Evolutionary conservation across 352 stramenopile species (phyloP).

Genomic region (Phytophthora macrochlamydospora): DNA sequence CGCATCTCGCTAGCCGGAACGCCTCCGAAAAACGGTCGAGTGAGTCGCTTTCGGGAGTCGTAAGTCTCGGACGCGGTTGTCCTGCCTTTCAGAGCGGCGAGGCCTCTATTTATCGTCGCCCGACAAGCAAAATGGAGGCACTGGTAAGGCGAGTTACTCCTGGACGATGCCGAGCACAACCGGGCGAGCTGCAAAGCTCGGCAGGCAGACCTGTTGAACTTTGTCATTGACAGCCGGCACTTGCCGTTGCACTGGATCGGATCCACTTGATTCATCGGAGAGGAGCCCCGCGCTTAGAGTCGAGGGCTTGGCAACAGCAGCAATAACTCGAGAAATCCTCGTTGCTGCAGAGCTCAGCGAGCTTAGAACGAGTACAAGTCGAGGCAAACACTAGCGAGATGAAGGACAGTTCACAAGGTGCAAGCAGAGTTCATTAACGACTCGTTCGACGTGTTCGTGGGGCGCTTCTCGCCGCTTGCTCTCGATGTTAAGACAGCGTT

Average conservation of each 20-base stretch:
- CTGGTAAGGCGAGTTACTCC: background rate
- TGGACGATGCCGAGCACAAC: background rate
- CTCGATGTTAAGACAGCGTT: too few species aligned
- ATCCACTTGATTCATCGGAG: constrained; percentile 4
- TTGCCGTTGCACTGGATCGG: constrained; percentile 1
- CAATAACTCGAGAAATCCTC: too few species aligned
- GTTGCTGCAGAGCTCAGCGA: too few species aligned
- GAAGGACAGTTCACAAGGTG: too few species aligned
- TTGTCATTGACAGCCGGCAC: background rate
- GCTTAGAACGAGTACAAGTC: too few species aligned
- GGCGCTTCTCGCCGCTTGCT: background rate
- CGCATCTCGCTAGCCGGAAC: background rate
- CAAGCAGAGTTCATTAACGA: background rate
- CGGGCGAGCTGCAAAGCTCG: too few species aligned
- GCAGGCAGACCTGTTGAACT: background rate
- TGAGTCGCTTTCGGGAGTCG: background rate
- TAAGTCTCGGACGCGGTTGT: background rate
- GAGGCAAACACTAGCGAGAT: too few species aligned
- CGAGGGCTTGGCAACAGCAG: too few species aligned
- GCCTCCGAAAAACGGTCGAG: background rate
- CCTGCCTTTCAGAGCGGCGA: too few species aligned
- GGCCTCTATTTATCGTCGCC: too few species aligned
- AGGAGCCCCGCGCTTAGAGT: background rate
- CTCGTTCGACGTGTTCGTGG: background rate
- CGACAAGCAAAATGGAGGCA: too few species aligned